phyloP scores from a whole-genome alignment of 768 basidiomycete species.

The Podaxis rugospora region DNA sequence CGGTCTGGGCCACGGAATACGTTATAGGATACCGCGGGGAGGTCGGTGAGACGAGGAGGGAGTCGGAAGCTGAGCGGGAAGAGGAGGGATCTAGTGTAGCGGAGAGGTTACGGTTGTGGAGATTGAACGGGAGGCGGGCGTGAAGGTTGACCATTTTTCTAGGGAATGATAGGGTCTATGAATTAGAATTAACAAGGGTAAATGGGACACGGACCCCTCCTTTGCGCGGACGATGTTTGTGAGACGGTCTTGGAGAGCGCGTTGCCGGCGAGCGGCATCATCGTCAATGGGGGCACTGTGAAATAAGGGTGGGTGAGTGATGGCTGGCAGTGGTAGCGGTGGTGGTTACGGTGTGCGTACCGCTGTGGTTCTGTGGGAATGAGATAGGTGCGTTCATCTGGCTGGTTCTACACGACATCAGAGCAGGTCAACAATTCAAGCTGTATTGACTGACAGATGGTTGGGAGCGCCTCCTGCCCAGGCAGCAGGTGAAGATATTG shows the following conservation, averaged over 20 bases:
- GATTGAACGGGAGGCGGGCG: slow-evolving; percentile 51
- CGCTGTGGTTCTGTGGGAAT: slow-evolving; percentile 21
- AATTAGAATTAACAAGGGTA: background rate
- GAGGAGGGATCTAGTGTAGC: slow-evolving; percentile 20
- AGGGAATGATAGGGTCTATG: background rate
- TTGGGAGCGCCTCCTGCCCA: slow-evolving; percentile 15
- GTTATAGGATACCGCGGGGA: slow-evolving; percentile 14
- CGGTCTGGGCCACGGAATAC: slow-evolving; percentile 6
- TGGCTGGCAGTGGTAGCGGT: no score
- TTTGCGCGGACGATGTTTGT: slow-evolving; percentile 52
- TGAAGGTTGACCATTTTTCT: slow-evolving; percentile 67
- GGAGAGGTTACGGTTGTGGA: slow-evolving; percentile 37
- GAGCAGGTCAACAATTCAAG: background rate
- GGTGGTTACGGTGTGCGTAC: slow-evolving; percentile 12
- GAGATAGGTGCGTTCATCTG: slow-evolving; percentile 23
- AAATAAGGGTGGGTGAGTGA: background rate
- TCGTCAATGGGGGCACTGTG: slow-evolving; percentile 5
- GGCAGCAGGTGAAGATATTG: slow-evolving; percentile 19
- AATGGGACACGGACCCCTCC: slow-evolving; percentile 40
- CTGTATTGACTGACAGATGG: slow-evolving; percentile 10
- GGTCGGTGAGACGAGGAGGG: slow-evolving; percentile 22
- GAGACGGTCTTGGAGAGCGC: slow-evolving; percentile 46
- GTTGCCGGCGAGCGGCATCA: slow-evolving; percentile 27
- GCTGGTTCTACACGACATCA: slow-evolving; percentile 7
- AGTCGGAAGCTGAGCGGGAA: slow-evolving; percentile 21